Percentiles rank a stretch among this genome's conserved stretches.
Conservation (phyloP, 179 eudicot species). For the Corrigiola litoralis region DNA sequence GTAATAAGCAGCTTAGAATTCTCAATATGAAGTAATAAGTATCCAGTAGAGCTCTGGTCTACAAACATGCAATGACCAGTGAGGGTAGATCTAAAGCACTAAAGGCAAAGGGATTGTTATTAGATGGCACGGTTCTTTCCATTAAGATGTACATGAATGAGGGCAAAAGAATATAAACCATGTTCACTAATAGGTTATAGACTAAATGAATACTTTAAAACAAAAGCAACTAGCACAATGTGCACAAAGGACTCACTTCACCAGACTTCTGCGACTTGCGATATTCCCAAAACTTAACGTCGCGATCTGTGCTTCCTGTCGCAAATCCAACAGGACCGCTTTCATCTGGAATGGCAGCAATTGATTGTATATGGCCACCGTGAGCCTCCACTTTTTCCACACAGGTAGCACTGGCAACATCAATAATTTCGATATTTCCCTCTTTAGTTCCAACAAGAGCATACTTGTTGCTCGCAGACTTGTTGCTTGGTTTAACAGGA, state of each 20-base stretch:
- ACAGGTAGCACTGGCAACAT: slow-evolving; percentile 81
- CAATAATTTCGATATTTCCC: slow-evolving; percentile 79
- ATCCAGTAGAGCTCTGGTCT: too few relatives aligned
- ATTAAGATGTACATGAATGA: not conserved
- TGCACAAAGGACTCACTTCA: slow-evolving; percentile 43
- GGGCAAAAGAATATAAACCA: not conserved
- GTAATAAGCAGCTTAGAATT: too few relatives aligned
- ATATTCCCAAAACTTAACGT: slow-evolving; percentile 94
- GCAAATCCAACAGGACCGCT: slow-evolving; percentile 81
- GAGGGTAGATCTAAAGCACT: too few relatives aligned
- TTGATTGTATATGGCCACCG: slow-evolving; percentile 76
- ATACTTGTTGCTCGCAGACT: slow-evolving; percentile 49
- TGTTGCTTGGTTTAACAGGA: slow-evolving; percentile 37
- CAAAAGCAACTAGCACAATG: not conserved
- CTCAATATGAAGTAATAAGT: too few relatives aligned
- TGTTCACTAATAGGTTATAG: not conserved
- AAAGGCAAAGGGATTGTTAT: too few relatives aligned
- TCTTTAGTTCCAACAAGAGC: slow-evolving; percentile 91
- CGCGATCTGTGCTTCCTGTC: slow-evolving; percentile 90
- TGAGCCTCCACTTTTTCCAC: slow-evolving; percentile 89
- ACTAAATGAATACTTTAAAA: not conserved
- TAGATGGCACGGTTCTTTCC: too few relatives aligned
- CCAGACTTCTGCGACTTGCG: slow-evolving; percentile 41
- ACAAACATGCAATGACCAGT: too few relatives aligned
- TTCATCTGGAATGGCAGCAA: slow-evolving; percentile 62